Conservation (phyloP, 495 filamentous ascomycete species). For the Hyaloscypha variabilis region DNA sequence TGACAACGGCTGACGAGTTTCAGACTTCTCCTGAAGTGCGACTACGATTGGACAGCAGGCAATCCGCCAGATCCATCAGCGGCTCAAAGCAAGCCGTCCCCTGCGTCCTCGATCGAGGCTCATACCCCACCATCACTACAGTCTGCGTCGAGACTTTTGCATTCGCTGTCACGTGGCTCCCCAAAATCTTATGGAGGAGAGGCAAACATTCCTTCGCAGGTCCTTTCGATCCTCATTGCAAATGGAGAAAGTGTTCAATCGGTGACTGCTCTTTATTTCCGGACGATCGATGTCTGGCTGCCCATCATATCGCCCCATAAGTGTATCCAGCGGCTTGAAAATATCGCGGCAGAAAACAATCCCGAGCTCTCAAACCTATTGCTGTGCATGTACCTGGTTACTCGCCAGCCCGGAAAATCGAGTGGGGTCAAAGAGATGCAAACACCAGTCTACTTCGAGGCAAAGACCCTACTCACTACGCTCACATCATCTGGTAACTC, state of each 20-base stretch:
- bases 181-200: neutral
- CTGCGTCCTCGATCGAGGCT: constrained; percentile 6
- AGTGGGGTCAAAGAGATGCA: constrained; percentile 6
- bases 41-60: constrained; percentile 19
- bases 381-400: constrained; percentile 22
- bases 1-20: neutral
- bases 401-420: neutral
- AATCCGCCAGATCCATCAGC: neutral
- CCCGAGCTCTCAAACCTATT: constrained; percentile 17
- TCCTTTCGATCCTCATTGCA: constrained; percentile 14
- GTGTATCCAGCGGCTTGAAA: constrained; percentile 9
- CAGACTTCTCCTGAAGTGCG: constrained; percentile 23
- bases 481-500: constrained; percentile 20
- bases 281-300: constrained; percentile 26
- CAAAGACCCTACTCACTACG: constrained; percentile 12
- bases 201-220: constrained; percentile 12
- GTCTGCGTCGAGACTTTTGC: constrained; percentile 11
- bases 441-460: constrained; percentile 14
- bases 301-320: constrained; percentile 17
- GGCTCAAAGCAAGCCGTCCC: constrained; percentile 2
- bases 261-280: constrained; percentile 15
- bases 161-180: constrained; percentile 1
- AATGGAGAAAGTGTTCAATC: constrained; percentile 18
- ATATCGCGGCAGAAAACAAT: constrained; percentile 2
- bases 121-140: neutral